Conservation (phyloP, 345 rosid species). For the Citrus cavaleriei region DNA sequence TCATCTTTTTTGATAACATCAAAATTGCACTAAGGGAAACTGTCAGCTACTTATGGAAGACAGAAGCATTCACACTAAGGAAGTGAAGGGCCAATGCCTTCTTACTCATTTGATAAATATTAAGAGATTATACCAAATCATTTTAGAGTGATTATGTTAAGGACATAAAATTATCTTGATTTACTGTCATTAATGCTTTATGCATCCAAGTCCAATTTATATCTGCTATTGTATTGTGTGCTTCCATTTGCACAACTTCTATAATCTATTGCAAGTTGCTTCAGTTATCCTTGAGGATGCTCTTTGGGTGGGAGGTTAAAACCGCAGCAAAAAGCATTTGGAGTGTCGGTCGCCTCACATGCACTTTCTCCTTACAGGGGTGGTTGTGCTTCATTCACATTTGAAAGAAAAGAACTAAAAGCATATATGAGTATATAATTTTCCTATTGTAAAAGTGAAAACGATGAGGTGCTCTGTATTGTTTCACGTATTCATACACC, state of each 20-base stretch:
- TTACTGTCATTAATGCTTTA: not conserved
- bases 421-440: not conserved
- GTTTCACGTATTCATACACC: not conserved
- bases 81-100: not conserved
- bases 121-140: not conserved
- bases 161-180: not conserved
- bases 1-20: not conserved
- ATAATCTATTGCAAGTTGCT: not conserved
- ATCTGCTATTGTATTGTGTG: not conserved
- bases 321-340: not conserved
- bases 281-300: not conserved
- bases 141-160: not conserved
- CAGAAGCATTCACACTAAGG: not conserved
- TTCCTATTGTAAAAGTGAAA: not conserved
- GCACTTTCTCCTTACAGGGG: not conserved
- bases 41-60: not conserved
- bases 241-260: not conserved
- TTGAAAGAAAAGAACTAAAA: not conserved
- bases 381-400: not conserved
- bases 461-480: not conserved
- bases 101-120: not conserved
- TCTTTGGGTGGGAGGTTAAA: not conserved
- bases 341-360: not conserved
- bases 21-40: not conserved
- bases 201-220: not conserved